These are phyloP conservation scores for Phialophora expanda DNA, from an alignment of 2,329 filamentous ascomycete species.

Conservation along the genomic window DNA sequence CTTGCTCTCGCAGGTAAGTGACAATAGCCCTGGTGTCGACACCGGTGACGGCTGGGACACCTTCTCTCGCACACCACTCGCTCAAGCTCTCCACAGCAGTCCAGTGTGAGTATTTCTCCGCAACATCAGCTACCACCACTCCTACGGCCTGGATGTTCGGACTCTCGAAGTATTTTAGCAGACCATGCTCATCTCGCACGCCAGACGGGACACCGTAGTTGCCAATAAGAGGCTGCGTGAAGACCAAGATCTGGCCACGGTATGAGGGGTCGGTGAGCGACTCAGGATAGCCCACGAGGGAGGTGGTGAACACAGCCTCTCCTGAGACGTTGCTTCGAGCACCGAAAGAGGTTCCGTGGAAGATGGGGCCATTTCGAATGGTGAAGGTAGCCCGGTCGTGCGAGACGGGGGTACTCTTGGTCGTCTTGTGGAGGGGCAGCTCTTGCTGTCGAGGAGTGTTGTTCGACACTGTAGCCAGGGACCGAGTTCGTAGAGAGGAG, in stretches of 20 bases:
- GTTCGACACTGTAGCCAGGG: slow-evolving; percentile 35
- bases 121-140: slow-evolving; percentile 94
- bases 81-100: slow-evolving; percentile 93
- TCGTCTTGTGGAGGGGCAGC: slow-evolving; percentile 48
- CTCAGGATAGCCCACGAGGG: slow-evolving; percentile 96
- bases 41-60: slow-evolving; percentile 92
- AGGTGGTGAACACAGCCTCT: slow-evolving; percentile 98
- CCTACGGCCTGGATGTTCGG: slow-evolving; percentile 96
- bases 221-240: slow-evolving; percentile 96
- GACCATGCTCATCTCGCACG: slow-evolving; percentile 81
- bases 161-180: slow-evolving; percentile 97
- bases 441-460: slow-evolving; percentile 45
- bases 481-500: slow-evolving; percentile 45
- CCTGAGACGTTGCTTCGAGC: slow-evolving; percentile 96
- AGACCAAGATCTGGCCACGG: slow-evolving; percentile 88
- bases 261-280: slow-evolving; percentile 74
- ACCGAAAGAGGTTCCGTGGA: slow-evolving; percentile 94
- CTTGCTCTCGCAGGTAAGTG: slow-evolving; percentile 92
- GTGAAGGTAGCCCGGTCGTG: slow-evolving; percentile 89
- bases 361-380: slow-evolving; percentile 93
- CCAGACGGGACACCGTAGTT: slow-evolving; percentile 96
- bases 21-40: slow-evolving; percentile 98
- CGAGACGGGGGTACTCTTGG: slow-evolving; percentile 66
- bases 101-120: slow-evolving; percentile 96
- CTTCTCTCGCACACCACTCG: slow-evolving; percentile 95